phyloP scores from a whole-genome alignment of 106 monocot species.

The Alisma plantagoaquatica region DNA sequence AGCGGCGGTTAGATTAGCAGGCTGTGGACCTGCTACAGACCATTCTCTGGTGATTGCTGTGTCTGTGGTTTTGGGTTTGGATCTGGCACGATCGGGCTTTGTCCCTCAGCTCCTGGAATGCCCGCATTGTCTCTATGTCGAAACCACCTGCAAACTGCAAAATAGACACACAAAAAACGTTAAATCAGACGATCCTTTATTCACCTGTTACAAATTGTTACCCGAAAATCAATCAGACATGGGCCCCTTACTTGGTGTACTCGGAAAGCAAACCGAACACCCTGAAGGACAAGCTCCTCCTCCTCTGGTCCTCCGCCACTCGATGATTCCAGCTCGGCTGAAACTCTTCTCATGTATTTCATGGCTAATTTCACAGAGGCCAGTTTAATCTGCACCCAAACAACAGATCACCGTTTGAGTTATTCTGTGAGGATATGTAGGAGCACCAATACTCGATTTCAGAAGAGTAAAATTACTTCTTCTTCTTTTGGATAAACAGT shows the following conservation, averaged over 20 bases:
- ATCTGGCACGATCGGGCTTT: slow-evolving; percentile 46
- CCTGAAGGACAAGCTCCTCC: slow-evolving; percentile 94
- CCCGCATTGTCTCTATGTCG: slow-evolving; percentile 82
- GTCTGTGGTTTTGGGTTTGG: slow-evolving; percentile 20
- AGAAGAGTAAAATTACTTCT: too few relatives aligned
- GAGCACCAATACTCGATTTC: too few relatives aligned
- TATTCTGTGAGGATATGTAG: too few relatives aligned
- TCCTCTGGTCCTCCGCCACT: slow-evolving; percentile 59
- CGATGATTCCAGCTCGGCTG: slow-evolving; percentile 57
- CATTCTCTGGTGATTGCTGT: neutral
- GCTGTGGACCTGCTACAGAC: neutral
- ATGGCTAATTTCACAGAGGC: slow-evolving; percentile 89
- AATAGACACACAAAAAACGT: too few relatives aligned
- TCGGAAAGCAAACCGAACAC: slow-evolving; percentile 90
- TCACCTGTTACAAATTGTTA: neutral
- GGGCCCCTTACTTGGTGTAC: slow-evolving; percentile 76
- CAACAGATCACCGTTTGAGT: too few relatives aligned
- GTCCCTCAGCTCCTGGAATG: slow-evolving; percentile 74
- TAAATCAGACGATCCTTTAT: neutral
- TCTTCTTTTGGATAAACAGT: too few relatives aligned
- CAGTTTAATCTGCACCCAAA: slow-evolving; percentile 62
- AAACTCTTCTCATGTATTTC: slow-evolving; percentile 86
- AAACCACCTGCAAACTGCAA: slow-evolving; percentile 88
- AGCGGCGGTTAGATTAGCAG: slow-evolving; percentile 29
- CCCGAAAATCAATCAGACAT: slow-evolving; percentile 1